Conservation (phyloP, 2,329 filamentous ascomycete genomes). For the Fusarium ambrosium region DNA sequence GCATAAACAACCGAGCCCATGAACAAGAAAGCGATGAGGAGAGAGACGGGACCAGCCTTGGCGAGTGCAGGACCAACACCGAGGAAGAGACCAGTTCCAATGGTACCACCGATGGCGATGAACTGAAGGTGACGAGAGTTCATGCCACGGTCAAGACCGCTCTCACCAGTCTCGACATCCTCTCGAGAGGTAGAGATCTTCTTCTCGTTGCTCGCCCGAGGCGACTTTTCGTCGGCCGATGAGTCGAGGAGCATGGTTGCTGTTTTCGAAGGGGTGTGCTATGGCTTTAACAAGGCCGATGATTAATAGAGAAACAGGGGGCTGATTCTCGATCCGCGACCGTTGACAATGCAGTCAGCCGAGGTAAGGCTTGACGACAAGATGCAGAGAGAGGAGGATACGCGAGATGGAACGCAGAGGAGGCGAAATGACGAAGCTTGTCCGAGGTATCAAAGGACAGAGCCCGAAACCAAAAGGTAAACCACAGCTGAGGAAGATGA, state of each 20-base stretch:
- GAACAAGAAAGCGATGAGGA: constrained; percentile 77
- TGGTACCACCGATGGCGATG: constrained; percentile 71
- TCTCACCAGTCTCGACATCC: constrained; percentile 55
- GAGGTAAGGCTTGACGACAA: neutral
- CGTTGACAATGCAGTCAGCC: neutral
- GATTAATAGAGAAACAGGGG: neutral
- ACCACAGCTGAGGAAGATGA: neutral
- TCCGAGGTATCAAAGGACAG: neutral
- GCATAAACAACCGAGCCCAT: constrained; percentile 81
- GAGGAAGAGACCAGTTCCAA: constrained; percentile 81
- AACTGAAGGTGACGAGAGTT: constrained; percentile 61
- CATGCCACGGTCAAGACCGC: constrained; percentile 55
- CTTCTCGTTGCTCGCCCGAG: constrained; percentile 47
- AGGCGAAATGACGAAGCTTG: neutral
- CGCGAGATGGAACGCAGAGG: neutral
- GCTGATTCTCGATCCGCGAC: neutral
- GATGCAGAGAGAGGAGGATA: neutral
- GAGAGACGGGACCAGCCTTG: constrained; percentile 74
- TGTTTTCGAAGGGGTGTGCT: neutral
- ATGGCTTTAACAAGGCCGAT: constrained; percentile 10
- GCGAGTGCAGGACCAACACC: constrained; percentile 74
- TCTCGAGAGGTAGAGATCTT: constrained; percentile 32
- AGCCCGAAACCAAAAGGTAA: too few species aligned
- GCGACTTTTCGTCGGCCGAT: constrained; percentile 48
- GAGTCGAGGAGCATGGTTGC: constrained; percentile 41